These are phyloP conservation scores for Mycena belliarum DNA, from an alignment of 768 basidiomycete species.

Conservation along the genomic window DNA sequence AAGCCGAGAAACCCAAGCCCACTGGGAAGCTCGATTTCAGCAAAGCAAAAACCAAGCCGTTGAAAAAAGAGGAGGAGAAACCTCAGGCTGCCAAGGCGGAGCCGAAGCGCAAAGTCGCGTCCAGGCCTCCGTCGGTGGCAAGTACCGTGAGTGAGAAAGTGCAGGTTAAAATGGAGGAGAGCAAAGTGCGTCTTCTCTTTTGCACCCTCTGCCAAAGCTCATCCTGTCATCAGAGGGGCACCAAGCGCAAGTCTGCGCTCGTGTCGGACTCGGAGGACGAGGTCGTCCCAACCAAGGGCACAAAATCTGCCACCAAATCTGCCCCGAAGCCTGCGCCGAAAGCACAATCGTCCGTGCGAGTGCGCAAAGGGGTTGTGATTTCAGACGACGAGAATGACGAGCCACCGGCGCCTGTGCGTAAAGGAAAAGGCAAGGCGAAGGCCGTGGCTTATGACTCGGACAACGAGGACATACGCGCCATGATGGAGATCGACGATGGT, in stretches of 20 bases:
- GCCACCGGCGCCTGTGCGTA: conserved; percentile 32
- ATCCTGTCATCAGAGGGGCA: conserved; percentile 20
- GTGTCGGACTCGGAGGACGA: conserved; percentile 35
- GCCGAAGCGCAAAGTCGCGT: conserved; percentile 21
- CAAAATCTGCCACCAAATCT: neutral
- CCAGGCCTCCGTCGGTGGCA: conserved; percentile 4
- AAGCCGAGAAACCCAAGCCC: conserved; percentile 33
- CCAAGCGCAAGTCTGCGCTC: conserved; percentile 46
- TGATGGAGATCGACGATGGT: conserved; percentile 85
- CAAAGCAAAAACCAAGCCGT: conserved; percentile 52
- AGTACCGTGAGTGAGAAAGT: conserved; percentile 18
- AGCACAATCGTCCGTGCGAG: conserved; percentile 27
- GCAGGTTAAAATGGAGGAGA: conserved; percentile 21
- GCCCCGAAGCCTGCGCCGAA: neutral
- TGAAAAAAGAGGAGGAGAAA: conserved; percentile 26
- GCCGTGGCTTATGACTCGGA: conserved; percentile 32
- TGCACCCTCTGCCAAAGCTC: neutral
- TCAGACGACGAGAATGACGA: conserved; percentile 60
- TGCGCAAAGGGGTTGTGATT: conserved; percentile 50
- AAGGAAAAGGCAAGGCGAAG: conserved; percentile 31
- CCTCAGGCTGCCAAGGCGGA: conserved; percentile 2
- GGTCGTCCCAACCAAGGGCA: too few relatives aligned
- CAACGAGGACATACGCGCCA: conserved; percentile 51
- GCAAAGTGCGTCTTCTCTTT: conserved; percentile 10
- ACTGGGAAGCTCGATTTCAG: conserved; percentile 65